A percentile compares a stretch with the other conserved stretches of the same genome.
Conservation (phyloP, 257 asterid species). For the Nicotiana tabacum region DNA sequence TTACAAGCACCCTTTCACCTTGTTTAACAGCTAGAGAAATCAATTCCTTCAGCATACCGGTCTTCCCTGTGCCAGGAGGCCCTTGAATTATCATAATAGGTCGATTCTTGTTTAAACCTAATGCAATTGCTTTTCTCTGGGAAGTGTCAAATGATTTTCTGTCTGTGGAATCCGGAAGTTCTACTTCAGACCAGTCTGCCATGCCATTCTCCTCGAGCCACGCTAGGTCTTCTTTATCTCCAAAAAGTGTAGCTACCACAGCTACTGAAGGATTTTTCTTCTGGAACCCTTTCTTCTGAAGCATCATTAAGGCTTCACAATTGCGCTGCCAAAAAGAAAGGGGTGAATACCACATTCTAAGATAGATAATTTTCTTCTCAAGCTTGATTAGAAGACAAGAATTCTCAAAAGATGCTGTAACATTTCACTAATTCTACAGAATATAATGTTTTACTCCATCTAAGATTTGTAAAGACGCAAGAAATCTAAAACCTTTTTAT, state of each 20-base stretch:
- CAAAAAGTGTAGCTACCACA: constrained; percentile 74
- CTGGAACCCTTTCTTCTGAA: constrained; percentile 86
- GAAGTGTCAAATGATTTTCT: constrained; percentile 46
- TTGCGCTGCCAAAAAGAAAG: constrained; percentile 66
- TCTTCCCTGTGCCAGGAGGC: constrained; percentile 98
- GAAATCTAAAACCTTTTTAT: not conserved
- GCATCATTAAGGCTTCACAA: constrained; percentile 98
- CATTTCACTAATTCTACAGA: not conserved
- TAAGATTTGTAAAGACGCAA: not conserved
- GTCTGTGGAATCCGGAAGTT: constrained; percentile 42
- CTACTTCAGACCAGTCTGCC: constrained; percentile 68
- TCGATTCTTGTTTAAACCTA: constrained; percentile 83
- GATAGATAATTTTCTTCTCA: not conserved
- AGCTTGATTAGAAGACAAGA: not conserved
- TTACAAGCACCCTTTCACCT: constrained; percentile 95
- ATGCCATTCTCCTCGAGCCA: constrained; percentile 54
- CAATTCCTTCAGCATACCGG: constrained; percentile 72
- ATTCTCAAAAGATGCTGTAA: not conserved
- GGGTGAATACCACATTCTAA: constrained; percentile 14
- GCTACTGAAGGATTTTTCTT: constrained; percentile 76
- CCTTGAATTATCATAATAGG: constrained; percentile 82
- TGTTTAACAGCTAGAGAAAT: constrained; percentile 66
- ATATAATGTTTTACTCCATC: not conserved
- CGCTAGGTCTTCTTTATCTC: constrained; percentile 68
- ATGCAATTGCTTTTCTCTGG: constrained; percentile 78